Evolutionary conservation across 805 yeast genomes (phyloP).

Genomic region (Pichia cephalocereana): DNA sequence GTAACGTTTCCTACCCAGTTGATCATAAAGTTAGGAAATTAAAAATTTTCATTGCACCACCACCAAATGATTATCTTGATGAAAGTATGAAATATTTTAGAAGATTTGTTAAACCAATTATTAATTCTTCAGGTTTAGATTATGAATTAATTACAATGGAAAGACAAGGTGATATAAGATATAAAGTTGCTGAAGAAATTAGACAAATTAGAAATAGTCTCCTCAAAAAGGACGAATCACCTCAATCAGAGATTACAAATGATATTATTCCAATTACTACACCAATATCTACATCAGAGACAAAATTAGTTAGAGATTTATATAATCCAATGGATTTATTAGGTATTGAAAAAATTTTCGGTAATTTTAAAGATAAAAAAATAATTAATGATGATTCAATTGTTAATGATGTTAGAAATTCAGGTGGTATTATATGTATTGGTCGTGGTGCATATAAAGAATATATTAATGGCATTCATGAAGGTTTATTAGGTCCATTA

Average conservation of each 20-base stretch:
- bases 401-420: constrained; percentile 32
- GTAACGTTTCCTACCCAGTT: constrained; percentile 24
- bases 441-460: constrained; percentile 97
- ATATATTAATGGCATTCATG: constrained; percentile 83
- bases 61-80: constrained; percentile 84
- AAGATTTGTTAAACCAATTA: constrained; percentile 73
- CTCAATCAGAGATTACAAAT: too few relatives aligned
- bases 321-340: constrained; percentile 39
- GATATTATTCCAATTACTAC: neutral
- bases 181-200: constrained; percentile 71
- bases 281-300: neutral
- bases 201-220: constrained; percentile 45
- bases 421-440: constrained; percentile 84
- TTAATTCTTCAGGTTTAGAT: constrained; percentile 79
- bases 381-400: constrained; percentile 37
- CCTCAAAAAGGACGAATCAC: too few relatives aligned
- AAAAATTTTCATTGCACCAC: constrained; percentile 87
- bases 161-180: constrained; percentile 85
- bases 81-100: constrained; percentile 66
- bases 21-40: constrained; percentile 62
- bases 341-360: constrained; percentile 39
- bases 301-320: constrained; percentile 27
- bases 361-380: constrained; percentile 9
- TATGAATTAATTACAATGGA: constrained; percentile 67
- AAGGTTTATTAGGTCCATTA: constrained; percentile 89